Evolutionary conservation across 169 alveolate genomes (phyloP).

Genomic region (Eimeria falciformis): DNA sequence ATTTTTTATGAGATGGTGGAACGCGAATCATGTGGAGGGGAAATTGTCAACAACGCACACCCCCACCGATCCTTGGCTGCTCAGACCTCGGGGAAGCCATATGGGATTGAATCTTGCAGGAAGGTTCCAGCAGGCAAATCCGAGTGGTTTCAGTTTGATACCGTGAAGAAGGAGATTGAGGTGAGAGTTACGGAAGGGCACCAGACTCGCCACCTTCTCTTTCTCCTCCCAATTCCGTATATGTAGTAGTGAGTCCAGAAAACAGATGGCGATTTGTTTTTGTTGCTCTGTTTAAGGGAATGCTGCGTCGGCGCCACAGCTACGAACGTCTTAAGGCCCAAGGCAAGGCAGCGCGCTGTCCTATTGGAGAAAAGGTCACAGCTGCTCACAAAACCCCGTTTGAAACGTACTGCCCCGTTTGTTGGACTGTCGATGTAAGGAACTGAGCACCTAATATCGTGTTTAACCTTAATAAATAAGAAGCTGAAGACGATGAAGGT

Average conservation of each 20-base stretch:
- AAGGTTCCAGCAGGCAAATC: conserved; percentile 59
- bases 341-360: conserved; percentile 41
- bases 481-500: too few relatives aligned
- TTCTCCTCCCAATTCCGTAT: too few relatives aligned
- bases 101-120: not conserved
- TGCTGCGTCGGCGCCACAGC: conserved; percentile 63
- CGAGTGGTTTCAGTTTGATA: conserved; percentile 51
- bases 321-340: conserved; percentile 64
- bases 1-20: too few relatives aligned
- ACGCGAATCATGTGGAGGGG: too few relatives aligned
- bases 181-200: not conserved
- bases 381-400: not conserved
- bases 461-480: too few relatives aligned
- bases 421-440: conserved; percentile 52
- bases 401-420: conserved; percentile 50
- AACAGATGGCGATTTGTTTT: not conserved
- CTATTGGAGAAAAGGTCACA: not conserved
- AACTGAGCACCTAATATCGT: too few relatives aligned
- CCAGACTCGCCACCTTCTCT: too few relatives aligned
- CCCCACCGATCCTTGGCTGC: too few relatives aligned
- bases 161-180: conserved; percentile 37
- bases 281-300: not conserved
- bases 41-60: too few relatives aligned
- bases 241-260: not conserved
- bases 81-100: too few relatives aligned